Evolutionary conservation across 768 basidiomycete species (phyloP), one percentile per base, ranked within the genome.

Genomic region (Leccinum pellstonianum): DNA sequence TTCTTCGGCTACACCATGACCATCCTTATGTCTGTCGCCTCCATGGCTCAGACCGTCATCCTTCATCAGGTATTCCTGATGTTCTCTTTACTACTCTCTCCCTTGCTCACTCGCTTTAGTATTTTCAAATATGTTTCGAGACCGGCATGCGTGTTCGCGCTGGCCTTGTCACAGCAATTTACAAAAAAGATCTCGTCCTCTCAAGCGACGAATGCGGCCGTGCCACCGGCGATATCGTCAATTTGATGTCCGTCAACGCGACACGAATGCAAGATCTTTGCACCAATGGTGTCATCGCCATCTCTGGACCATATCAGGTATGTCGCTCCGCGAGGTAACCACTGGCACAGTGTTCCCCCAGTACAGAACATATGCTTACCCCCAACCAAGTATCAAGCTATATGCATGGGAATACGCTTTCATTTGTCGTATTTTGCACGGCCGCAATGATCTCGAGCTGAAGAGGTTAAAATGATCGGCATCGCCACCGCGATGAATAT

Each of bases 341-440:
- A 27, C 25, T 27, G 25, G 25, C 27, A 14, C 4, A 6, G 15
- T 27, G 10, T 50, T 15, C 31, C 10, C 31, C 56, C 15, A 35
- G 3, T 4, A 17, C 12, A 10, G 3, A 11, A 12, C 4, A 2
- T 3, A 14, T 15, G 37, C 58, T 54, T 38, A 65, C 41, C 5
- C n/a, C n/a, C 25, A 2, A 0, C n/a, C 11, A 60, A 91, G 90
- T 63, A 92, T 95, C 72, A 93, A 95, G 70, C 76, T 95, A 4
- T 96, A 96, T 73, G 92, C 90, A 3, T 98, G 96, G 96, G 96
- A 98, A 75, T 84, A 88, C 67, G 88, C 91, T 3, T 98, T 98
- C 68, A 81, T 91, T 29, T 80, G 86, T 53, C 87, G 86, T 59
- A 81, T 98, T 31, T 75, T 87, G n/a, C 79, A 84, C 21, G 89